Base-by-base conservation (phyloP, 495 filamentous ascomycete genomes). In the Penicillium coprophilum region DNA sequence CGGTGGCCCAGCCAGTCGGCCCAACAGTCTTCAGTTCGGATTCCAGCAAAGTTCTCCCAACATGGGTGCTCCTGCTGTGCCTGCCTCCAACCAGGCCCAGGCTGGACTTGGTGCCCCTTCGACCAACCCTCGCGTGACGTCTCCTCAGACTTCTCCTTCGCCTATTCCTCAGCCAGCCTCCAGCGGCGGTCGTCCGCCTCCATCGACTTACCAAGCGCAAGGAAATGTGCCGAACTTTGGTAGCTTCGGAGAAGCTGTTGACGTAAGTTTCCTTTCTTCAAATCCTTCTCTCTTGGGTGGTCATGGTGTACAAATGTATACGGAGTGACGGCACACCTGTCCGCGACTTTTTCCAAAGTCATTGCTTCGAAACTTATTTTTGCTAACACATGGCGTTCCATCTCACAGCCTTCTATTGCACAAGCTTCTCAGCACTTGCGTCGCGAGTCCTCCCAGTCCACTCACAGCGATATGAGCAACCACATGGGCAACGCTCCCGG, bases 91-190 rank as follows among this genome's bases (percentile, higher is more conserved):
- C 48, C 76, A 72, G 71, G 63, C 71, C 45, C 76, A 76, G 60
- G 38, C 68, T 47, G 69, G 72, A 43, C 81, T 92, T 20, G 82
- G 88, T 60, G 82, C 87, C 53, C 85, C 87, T 38, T 75, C 78
- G 63, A 76, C 70, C 30, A 86, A 87, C 66, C 85, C 82, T 31
- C 80, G 87, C 58, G 76, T 89, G 28, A 82, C 82, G 23, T 89
- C 87, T 40, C 89, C 89, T 6, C 83, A 85, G 55, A 81, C 82
- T 27, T 96, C 92, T 13, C 92, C 92, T 3, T 90, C 88, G 20
- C 92, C 92, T 6, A 97, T 97, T 50, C 92, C 92, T 19, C 88
- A 90, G 70, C 89, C 88, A 46, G 82, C 88, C 36, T 87, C 87
- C 36, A 95, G 91, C 71, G 91, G 91, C 64, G 91, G 91, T 62